Percentiles rank a stretch among this genome's conserved stretches.
Conservation (phyloP, 306 rosid species). For the Pyrus communis region DNA sequence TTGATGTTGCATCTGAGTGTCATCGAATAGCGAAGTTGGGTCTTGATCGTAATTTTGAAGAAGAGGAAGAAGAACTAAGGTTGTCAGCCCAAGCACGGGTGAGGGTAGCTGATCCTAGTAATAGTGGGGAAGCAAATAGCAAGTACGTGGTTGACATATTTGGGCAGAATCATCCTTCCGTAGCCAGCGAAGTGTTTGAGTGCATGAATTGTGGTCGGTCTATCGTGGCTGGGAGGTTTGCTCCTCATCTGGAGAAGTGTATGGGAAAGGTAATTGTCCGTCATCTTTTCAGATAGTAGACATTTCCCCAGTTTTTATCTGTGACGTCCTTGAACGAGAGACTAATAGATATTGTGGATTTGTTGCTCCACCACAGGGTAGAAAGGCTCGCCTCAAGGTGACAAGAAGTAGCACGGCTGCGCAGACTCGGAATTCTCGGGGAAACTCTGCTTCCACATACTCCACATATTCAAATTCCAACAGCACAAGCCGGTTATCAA, state of each 20-base stretch:
- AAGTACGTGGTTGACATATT: conserved; percentile 88
- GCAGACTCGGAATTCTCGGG: conserved; percentile 59
- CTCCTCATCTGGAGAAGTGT: conserved; percentile 98
- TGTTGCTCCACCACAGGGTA: conserved; percentile 52
- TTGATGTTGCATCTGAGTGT: conserved; percentile 93
- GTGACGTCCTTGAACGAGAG: background rate
- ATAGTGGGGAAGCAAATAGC: conserved; percentile 64
- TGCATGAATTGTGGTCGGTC: conserved; percentile 93
- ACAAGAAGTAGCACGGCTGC: conserved; percentile 91
- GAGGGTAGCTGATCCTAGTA: conserved; percentile 81
- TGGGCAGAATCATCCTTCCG: conserved; percentile 87
- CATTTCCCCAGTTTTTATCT: background rate
- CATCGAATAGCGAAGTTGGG: conserved; percentile 86
- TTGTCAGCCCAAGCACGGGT: conserved; percentile 82
- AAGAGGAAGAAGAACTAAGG: conserved; percentile 92
- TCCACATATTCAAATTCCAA: conserved; percentile 55
- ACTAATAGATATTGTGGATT: background rate
- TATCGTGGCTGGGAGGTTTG: conserved; percentile 86
- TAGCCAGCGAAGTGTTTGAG: conserved; percentile 71
- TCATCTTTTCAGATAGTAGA: background rate
- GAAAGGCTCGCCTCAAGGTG: conserved; percentile 86
- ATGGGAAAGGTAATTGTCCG: conserved; percentile 84
- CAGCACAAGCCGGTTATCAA: conserved; percentile 48
- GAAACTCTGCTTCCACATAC: conserved; percentile 54
- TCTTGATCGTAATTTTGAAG: conserved; percentile 87